Evolutionary conservation across 768 basidiomycete species (phyloP).

Genomic region (Suillus fuscotomentosus): DNA sequence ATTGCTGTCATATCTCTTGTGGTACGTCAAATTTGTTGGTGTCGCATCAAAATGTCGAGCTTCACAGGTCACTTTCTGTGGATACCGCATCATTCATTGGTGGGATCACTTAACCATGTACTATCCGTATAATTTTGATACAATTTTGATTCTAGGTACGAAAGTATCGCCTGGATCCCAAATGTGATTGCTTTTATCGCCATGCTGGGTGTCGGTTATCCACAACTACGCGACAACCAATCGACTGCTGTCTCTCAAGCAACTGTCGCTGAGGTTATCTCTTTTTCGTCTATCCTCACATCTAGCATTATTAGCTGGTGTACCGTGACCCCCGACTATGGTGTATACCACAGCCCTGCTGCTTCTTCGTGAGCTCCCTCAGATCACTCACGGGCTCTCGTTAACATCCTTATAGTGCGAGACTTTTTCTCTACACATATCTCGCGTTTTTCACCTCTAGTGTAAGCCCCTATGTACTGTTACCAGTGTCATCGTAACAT

Average conservation of each 20-base stretch:
- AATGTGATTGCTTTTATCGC: slow-evolving; percentile 66
- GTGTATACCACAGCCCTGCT: slow-evolving; percentile 48
- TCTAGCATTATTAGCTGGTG: slow-evolving; percentile 45
- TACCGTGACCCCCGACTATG: slow-evolving; percentile 46
- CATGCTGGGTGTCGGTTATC: slow-evolving; percentile 65
- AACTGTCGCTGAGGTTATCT: slow-evolving; percentile 34
- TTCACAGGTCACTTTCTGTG: slow-evolving; percentile 58
- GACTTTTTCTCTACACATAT: slow-evolving; percentile 47
- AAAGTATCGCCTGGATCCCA: slow-evolving; percentile 76
- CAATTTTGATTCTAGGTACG: slow-evolving; percentile 53
- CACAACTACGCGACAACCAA: slow-evolving; percentile 51
- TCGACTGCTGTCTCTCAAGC: slow-evolving; percentile 34
- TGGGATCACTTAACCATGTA: slow-evolving; percentile 18
- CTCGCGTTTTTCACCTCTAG: slow-evolving; percentile 42
- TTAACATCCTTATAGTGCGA: slow-evolving; percentile 22
- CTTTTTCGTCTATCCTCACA: slow-evolving; percentile 44
- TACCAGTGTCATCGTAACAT: neutral
- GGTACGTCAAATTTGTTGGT: slow-evolving; percentile 16
- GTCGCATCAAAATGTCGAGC: neutral
- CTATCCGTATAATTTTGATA: neutral
- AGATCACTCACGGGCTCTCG: neutral
- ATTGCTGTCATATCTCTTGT: slow-evolving; percentile 30
- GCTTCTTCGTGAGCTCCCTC: slow-evolving; percentile 51
- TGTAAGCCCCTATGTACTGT: slow-evolving; percentile 26
- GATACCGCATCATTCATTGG: slow-evolving; percentile 61